Conservation (phyloP, 2,329 filamentous ascomycete species). For the Beauveria asiatica region DNA sequence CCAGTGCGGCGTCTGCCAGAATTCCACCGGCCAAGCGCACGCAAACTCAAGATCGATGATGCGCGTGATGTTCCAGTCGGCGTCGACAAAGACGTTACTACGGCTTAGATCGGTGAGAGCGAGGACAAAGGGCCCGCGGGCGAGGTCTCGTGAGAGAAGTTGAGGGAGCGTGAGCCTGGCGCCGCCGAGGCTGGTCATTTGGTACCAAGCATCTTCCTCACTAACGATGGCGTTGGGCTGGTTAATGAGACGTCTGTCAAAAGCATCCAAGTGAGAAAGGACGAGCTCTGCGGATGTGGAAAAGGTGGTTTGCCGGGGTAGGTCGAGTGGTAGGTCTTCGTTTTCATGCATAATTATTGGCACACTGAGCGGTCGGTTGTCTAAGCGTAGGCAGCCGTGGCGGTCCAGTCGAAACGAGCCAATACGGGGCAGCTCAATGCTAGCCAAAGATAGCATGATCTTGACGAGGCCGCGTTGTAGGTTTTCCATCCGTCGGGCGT, state of each 20-base stretch:
- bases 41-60: no score
- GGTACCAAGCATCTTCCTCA: conserved; percentile 3
- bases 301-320: not conserved
- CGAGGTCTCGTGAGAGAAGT: not conserved
- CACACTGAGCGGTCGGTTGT: conserved; percentile 28
- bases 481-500: not conserved
- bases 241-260: not conserved
- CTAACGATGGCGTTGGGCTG: conserved; percentile 8
- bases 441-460: conserved; percentile 21
- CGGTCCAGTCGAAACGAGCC: conserved; percentile 21
- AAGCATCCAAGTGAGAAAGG: not conserved
- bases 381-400: conserved; percentile 20
- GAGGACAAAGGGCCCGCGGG: conserved; percentile 25
- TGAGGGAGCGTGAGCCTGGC: conserved; percentile 16
- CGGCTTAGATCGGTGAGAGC: conserved; percentile 26
- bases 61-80: no score
- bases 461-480: conserved; percentile 17
- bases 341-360: conserved; percentile 20
- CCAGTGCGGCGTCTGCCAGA: no score
- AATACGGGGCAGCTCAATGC: conserved; percentile 21
- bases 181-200: conserved; percentile 22
- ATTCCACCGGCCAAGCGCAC: no score
- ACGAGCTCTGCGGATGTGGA: not conserved
- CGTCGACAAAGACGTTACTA: no score
- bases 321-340: not conserved